Conservation (phyloP, 495 filamentous ascomycete genomes). For the Bacidia rubella region DNA sequence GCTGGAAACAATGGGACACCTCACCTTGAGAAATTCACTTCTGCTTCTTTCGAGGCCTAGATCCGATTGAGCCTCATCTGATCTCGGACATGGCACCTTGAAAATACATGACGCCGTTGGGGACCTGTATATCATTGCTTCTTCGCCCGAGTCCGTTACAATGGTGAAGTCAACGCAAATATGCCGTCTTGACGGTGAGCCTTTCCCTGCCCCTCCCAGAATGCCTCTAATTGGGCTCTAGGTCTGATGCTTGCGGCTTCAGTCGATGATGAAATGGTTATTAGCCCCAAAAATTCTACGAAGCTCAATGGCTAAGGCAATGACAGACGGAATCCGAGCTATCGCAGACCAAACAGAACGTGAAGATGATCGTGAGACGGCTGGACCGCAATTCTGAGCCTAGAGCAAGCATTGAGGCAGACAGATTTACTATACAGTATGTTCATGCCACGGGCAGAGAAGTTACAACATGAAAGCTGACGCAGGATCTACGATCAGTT, state of each 20-base stretch:
- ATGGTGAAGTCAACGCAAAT: conserved; percentile 98
- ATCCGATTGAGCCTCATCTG: no score
- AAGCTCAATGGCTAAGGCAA: conserved; percentile 1
- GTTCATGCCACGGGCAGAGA: conserved; percentile 18
- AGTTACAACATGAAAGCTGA: neutral
- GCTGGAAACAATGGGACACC: neutral
- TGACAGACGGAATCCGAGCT: conserved; percentile 58
- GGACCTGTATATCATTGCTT: no score
- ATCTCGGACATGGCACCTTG: no score
- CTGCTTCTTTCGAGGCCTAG: neutral
- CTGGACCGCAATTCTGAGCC: conserved; percentile 77
- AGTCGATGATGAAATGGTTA: conserved; percentile 74
- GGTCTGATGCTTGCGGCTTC: conserved; percentile 91
- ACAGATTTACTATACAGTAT: conserved; percentile 76
- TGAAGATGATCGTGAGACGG: conserved; percentile 76
- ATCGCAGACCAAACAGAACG: conserved; percentile 75
- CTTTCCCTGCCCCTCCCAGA: neutral
- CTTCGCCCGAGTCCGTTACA: no score
- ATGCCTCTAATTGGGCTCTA: conserved; percentile 23
- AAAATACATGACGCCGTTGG: no score
- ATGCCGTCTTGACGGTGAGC: conserved; percentile 75
- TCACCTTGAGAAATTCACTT: neutral
- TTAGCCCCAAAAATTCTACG: conserved; percentile 7
- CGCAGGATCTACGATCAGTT: conserved; percentile 37
- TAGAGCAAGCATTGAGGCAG: conserved; percentile 84